Percentiles rank a stretch among this genome's conserved stretches.
phyloP scores from a whole-genome alignment of 345 rosid species.

The Microthlaspi erraticum region DNA sequence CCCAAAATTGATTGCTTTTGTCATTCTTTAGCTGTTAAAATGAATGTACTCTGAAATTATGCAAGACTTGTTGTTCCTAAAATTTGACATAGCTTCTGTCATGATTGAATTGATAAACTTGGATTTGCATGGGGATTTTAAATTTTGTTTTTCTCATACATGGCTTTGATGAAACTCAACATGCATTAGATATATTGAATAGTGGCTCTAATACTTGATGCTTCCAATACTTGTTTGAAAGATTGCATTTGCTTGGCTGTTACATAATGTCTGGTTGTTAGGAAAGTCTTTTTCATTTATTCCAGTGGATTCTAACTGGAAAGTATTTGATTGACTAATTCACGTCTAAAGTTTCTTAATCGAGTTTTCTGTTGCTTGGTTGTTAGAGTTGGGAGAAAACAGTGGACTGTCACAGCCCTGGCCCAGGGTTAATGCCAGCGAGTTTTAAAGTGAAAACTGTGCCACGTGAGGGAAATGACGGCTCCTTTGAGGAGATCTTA shows the following conservation, averaged over 20 bases:
- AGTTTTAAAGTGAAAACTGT: conserved; percentile 82
- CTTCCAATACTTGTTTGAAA: not conserved
- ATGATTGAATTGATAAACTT: not conserved
- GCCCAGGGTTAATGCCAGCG: conserved; percentile 97
- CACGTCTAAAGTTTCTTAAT: not conserved
- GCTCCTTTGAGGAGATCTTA: conserved; percentile 75
- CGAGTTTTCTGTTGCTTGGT: conserved; percentile 32
- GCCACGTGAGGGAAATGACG: conserved; percentile 67
- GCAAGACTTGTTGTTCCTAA: not conserved
- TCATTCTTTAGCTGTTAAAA: not conserved
- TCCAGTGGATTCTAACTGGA: not conserved
- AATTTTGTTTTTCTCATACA: not conserved
- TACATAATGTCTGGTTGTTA: not conserved
- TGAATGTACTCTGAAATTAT: not conserved
- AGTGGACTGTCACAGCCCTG: conserved; percentile 96
- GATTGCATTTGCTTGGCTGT: not conserved
- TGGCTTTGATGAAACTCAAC: not conserved
- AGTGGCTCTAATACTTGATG: not conserved
- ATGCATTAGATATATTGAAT: not conserved
- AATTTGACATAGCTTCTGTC: not conserved
- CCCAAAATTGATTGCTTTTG: conserved; percentile 13
- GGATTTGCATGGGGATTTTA: not conserved
- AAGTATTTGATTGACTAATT: conserved; percentile 2
- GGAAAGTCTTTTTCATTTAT: not conserved
- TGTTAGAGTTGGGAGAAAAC: conserved; percentile 98